Base-by-base conservation (phyloP, 495 filamentous ascomycete genomes). In the Aspergillus mulundensis region DNA sequence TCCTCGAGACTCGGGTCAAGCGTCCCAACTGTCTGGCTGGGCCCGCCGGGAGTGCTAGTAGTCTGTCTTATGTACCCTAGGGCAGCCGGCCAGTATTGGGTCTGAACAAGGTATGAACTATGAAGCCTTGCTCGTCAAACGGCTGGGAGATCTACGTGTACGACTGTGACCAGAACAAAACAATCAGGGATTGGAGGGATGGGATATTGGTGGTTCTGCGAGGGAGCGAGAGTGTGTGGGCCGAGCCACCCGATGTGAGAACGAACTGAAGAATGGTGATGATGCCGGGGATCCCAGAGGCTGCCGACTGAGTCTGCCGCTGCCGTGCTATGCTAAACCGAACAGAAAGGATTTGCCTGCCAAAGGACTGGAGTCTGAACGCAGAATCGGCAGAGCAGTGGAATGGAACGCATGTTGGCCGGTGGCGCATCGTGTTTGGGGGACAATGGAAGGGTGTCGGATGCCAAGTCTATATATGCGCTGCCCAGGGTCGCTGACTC, bases 401-500 rank as follows among this genome's bases (percentile, higher is more conserved):
- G 32, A 15, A 36, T 36, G 32, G 32, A 16, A 62, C 60, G 63
- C 62, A 66, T 62, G 57, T 62, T 62, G 60, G 60, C 54, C 56
- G 57, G 63, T 62, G 62, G 63, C 57, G 63, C 63, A 62, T 60
- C 60, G 60, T 58, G 54, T 66, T 58, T 58, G 58, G 57, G 46
- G 38, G 38, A 16, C 12, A 18, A 40, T 40, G 38, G 46, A 21
- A 44, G 3, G 18, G 16, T 12, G 6, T 34, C 25, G 44, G 61
- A 56, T 58, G 60, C 60, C 63, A 63, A 66, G 60, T 51, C 54
- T 50, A 50, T 56, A 46, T 48, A 43, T 62, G 45, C 12, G 48
- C 15, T 19, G 38, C 12, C 1, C 10, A 16, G 14, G 49, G 16
- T 11, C 45, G 47, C 47, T 23, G 16, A 41, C 11, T 43, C 30